Conservation (phyloP, 345 rosid genomes). For the Gossypium thurberi region DNA sequence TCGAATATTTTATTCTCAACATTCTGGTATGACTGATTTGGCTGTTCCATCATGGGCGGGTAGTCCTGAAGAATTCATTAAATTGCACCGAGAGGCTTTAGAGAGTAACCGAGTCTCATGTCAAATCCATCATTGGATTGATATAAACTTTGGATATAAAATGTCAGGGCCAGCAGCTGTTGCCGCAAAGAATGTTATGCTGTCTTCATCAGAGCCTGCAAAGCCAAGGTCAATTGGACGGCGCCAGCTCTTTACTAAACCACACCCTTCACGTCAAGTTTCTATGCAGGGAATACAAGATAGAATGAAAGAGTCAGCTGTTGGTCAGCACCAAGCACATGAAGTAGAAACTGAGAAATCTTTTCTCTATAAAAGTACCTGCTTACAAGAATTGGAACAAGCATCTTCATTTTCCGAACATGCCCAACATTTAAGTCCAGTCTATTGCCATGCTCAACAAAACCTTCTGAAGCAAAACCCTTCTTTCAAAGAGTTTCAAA, state of each 20-base stretch:
- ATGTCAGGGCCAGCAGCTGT: slow-evolving; percentile 87
- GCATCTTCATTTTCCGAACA: slow-evolving; percentile 68
- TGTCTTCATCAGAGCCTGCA: slow-evolving; percentile 67
- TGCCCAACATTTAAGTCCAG: slow-evolving; percentile 61
- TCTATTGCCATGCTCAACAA: slow-evolving; percentile 30
- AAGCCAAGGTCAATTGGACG: slow-evolving; percentile 76
- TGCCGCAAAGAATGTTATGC: slow-evolving; percentile 88
- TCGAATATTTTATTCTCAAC: slow-evolving; percentile 58
- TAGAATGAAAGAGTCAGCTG: slow-evolving; percentile 24
- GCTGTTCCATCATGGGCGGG: slow-evolving; percentile 85
- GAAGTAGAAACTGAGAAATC: slow-evolving; percentile 33
- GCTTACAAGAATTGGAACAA: slow-evolving; percentile 65
- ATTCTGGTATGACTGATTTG: slow-evolving; percentile 83
- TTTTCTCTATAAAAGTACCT: slow-evolving; percentile 40
- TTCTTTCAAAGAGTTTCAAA: slow-evolving; percentile 25
- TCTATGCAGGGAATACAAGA: slow-evolving; percentile 26
- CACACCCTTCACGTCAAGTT: slow-evolving; percentile 63
- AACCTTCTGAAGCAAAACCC: slow-evolving; percentile 19
- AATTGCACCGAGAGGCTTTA: slow-evolving; percentile 75
- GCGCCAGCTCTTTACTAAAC: slow-evolving; percentile 68
- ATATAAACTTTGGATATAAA: slow-evolving; percentile 86
- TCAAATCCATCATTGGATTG: slow-evolving; percentile 82
- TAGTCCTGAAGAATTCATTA: slow-evolving; percentile 77
- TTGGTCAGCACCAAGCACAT: slow-evolving; percentile 28
- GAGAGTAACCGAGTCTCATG: slow-evolving; percentile 72